Evolutionary conservation across 441 rosid species (phyloP).

Genomic region (Populus trichocarpa): DNA sequence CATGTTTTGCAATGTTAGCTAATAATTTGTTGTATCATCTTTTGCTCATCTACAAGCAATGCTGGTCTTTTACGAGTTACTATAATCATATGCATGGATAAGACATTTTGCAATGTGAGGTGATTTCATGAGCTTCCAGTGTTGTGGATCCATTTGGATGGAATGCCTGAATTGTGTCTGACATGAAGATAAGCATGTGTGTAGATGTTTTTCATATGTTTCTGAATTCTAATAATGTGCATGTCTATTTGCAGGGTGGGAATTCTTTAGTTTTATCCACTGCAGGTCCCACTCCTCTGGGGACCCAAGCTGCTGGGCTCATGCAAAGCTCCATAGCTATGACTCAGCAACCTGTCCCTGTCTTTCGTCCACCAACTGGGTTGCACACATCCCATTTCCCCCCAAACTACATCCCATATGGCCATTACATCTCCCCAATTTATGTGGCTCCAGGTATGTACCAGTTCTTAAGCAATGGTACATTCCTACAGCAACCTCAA

Average conservation of each 20-base stretch:
- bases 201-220: background rate
- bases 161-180: background rate
- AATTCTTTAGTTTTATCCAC: slow-evolving; percentile 68
- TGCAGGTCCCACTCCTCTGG: slow-evolving; percentile 61
- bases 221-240: slow-evolving; percentile 22
- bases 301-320: slow-evolving; percentile 73
- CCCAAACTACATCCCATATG: slow-evolving; percentile 80
- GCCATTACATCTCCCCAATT: slow-evolving; percentile 70
- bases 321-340: slow-evolving; percentile 37
- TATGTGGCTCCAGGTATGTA: slow-evolving; percentile 73
- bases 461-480: slow-evolving; percentile 72
- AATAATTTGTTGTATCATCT: background rate
- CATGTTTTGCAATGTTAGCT: background rate
- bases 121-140: background rate
- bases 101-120: background rate
- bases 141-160: background rate
- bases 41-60: background rate
- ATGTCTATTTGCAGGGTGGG: slow-evolving; percentile 55
- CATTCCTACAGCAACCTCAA: slow-evolving; percentile 82
- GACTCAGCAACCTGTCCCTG: slow-evolving; percentile 80
- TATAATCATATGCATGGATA: background rate
- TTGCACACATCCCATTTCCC: slow-evolving; percentile 83
- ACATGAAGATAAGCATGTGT: background rate
- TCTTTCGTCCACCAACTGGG: slow-evolving; percentile 81
- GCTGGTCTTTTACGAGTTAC: background rate